Evolutionary conservation across 2,329 filamentous ascomycete genomes (phyloP), one percentile per base, ranked within the genome.

Genomic region (Calonectria multiphialidica): DNA sequence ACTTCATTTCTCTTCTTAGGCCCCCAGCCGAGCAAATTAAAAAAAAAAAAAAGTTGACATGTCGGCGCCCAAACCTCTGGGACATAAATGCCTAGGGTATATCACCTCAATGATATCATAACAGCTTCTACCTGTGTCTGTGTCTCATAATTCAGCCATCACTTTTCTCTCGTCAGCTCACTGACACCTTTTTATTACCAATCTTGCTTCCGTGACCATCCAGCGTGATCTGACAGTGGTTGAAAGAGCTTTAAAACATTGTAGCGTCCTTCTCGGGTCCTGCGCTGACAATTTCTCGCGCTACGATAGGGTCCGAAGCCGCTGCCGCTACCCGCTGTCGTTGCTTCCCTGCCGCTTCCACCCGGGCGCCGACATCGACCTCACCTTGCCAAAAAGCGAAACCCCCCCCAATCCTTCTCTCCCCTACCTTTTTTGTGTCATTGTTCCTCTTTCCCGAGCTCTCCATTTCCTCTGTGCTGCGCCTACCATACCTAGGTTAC

Each of bases 221-320:
- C 30, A 25, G 16, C 23, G 33, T 10, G 33, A 57, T 53, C 23
- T 37, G 45, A 55, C 33, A 55, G 23, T 21, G 18, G 47, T 44
- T 16, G 37, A 50, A 23, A 23, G 33, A 40, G 33, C 21, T 59
- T 15, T 5, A 40, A 59, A 59, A 40, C 18, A 53, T 59, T 40
- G 16, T 40, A 59, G 57, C 40, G 57, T 45, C 40, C 25, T 30
- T 30, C 28, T 15, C 57, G 35, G 37, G 55, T 42, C 62, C 55
- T 61, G 67, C 72, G 78, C 78, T 80, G 73, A 79, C 77, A 75
- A 80, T 80, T 79, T 76, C 75, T 78, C 57, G 71, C 68, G 70
- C 72, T 76, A 69, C 74, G 67, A 79, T 79, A 79, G 76, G 78
- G 78, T 78, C 76, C 78, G 78, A 78, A 79, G 78, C 78, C 78